phyloP scores from a whole-genome alignment of 2,329 filamentous ascomycete species.

The Salinomyces thailandicus region DNA sequence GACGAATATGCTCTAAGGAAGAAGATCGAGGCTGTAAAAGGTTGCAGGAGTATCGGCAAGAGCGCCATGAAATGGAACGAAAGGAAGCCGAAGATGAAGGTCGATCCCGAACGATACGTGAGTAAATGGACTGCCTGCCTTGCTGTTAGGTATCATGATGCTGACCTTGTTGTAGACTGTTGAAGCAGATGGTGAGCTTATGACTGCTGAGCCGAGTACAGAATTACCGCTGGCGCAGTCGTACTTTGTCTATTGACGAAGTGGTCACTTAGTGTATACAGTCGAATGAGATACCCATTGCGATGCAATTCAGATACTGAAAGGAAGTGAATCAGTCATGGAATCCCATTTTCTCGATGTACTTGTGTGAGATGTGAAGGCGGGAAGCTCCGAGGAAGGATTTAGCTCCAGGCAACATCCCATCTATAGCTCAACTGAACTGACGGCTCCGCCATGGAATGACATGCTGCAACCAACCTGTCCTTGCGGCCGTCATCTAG shows the following conservation, averaged over 20 bases:
- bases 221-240: conserved; percentile 65
- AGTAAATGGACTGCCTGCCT: conserved; percentile 23
- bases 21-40: conserved; percentile 66
- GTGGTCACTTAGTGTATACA: too few species aligned
- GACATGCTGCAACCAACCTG: too few species aligned
- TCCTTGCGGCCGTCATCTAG: too few species aligned
- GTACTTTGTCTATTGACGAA: conserved; percentile 58
- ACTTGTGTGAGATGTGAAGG: too few species aligned
- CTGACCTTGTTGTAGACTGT: conserved; percentile 43
- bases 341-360: too few species aligned
- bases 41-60: conserved; percentile 20
- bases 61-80: conserved; percentile 30
- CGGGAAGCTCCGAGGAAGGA: too few species aligned
- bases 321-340: too few species aligned
- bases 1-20: conserved; percentile 66
- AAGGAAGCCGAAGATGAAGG: conserved; percentile 71
- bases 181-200: conserved; percentile 68
- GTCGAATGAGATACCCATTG: too few species aligned
- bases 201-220: conserved; percentile 60
- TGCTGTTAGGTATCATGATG: conserved; percentile 8
- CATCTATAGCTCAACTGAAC: too few species aligned
- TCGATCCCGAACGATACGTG: conserved; percentile 81
- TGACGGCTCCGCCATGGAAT: too few species aligned
- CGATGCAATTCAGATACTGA: too few species aligned
- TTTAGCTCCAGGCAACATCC: too few species aligned